A percentile compares a stretch with the other conserved stretches of the same genome.
These are phyloP conservation scores for Chlorophyllum brunneum DNA, from an alignment of 768 basidiomycete genomes.

Conservation along the genomic window DNA sequence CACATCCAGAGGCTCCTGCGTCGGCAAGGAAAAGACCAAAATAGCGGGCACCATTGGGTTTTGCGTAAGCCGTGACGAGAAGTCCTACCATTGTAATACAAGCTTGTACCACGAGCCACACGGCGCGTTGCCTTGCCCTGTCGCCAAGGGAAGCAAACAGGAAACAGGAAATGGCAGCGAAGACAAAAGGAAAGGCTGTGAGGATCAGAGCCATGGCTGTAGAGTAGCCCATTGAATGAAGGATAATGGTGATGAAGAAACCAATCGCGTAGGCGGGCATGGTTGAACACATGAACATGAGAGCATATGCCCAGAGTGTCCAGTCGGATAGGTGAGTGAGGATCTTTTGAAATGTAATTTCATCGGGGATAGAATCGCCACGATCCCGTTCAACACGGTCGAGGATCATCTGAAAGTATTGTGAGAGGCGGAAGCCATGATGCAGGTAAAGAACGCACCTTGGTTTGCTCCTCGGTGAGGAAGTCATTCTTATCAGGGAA, in stretches of 20 bases:
- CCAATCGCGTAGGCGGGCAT: conserved; percentile 35
- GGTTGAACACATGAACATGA: conserved; percentile 35
- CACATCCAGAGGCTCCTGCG: conserved; percentile 30
- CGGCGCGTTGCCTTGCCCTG: conserved; percentile 28
- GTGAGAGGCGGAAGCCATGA: neutral
- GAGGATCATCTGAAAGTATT: conserved; percentile 21
- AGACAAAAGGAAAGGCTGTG: conserved; percentile 31
- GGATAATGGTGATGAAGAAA: conserved; percentile 32
- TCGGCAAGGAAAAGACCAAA: conserved; percentile 33
- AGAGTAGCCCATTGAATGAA: conserved; percentile 31
- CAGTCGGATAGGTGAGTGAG: conserved; percentile 33
- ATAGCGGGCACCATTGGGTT: conserved; percentile 27
- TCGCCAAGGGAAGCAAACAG: conserved; percentile 36
- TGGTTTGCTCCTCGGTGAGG: conserved; percentile 31
- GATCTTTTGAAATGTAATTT: conserved; percentile 27
- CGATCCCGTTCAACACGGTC: conserved; percentile 34
- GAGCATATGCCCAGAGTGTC: conserved; percentile 31
- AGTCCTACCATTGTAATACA: conserved; percentile 31
- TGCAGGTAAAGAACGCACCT: conserved; percentile 17
- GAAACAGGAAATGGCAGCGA: conserved; percentile 30
- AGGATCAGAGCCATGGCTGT: conserved; percentile 26
- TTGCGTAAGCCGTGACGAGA: conserved; percentile 25
- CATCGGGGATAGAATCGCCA: conserved; percentile 33
- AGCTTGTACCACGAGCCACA: conserved; percentile 29
- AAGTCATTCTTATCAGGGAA: conserved; percentile 34